Conservation (phyloP, 1,284 basidiomycete species). For the Ganoderma meredithae region DNA sequence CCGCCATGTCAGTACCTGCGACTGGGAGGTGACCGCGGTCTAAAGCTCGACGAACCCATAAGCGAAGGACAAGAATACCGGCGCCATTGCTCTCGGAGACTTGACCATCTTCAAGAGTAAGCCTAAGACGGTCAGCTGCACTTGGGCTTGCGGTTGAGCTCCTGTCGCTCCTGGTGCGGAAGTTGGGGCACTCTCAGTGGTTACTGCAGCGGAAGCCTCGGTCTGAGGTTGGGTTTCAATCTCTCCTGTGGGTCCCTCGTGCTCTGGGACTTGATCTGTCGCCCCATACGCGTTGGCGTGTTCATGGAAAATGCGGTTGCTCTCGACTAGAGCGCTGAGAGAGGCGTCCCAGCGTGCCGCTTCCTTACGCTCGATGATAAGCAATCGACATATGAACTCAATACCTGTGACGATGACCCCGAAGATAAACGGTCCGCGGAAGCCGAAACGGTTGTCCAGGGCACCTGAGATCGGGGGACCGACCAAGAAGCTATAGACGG, state of each 20-base stretch:
- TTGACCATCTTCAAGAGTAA: constrained; percentile 48
- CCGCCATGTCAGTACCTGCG: background rate
- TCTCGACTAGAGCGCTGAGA: constrained; percentile 49
- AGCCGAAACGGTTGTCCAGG: constrained; percentile 73
- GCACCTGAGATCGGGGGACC: constrained; percentile 77
- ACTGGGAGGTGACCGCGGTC: background rate
- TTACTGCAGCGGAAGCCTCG: background rate
- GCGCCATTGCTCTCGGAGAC: constrained; percentile 63
- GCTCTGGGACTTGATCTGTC: constrained; percentile 12
- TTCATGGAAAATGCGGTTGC: constrained; percentile 11
- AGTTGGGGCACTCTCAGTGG: background rate
- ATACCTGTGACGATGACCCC: constrained; percentile 63
- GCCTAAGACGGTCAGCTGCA: constrained; percentile 17
- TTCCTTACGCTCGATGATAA: constrained; percentile 70
- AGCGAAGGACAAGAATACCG: constrained; percentile 59
- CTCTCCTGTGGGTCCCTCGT: constrained; percentile 12
- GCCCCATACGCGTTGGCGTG: constrained; percentile 14
- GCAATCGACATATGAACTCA: constrained; percentile 68
- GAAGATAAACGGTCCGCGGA: constrained; percentile 79
- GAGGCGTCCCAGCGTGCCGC: constrained; percentile 57
- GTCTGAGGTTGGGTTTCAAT: constrained; percentile 4
- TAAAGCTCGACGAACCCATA: constrained; percentile 58
- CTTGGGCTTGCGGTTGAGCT: background rate
- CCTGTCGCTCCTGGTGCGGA: background rate
- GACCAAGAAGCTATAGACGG: constrained; percentile 50